Conservation (phyloP, 768 basidiomycete species). For the Macrocybe gigantea region DNA sequence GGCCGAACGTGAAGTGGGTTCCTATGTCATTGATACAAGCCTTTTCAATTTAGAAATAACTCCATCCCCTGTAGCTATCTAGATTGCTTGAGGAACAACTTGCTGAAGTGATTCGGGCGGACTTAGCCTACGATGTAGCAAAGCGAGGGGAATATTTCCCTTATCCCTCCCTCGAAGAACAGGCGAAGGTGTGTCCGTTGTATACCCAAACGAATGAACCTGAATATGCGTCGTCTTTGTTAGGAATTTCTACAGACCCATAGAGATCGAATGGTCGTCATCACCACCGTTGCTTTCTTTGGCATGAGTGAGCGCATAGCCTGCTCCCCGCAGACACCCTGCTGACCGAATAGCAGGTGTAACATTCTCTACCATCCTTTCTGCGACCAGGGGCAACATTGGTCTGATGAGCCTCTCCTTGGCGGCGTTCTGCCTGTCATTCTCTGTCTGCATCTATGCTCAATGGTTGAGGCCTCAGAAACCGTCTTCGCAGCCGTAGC, state of each 20-base stretch:
- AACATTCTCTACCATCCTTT: not conserved
- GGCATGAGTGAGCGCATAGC: not conserved
- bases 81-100: no score
- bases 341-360: not conserved
- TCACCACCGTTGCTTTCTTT: not conserved
- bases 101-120: no score
- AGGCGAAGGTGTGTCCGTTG: no score
- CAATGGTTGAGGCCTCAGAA: not conserved
- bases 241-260: not conserved
- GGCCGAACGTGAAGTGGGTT: no score
- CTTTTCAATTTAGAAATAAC: no score
- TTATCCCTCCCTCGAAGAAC: no score
- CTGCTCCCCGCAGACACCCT: not conserved
- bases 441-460: not conserved
- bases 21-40: no score
- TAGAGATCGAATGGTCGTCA: not conserved
- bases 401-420: constrained; percentile 1
- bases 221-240: not conserved
- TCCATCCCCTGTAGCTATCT: no score
- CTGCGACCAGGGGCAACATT: not conserved
- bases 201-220: no score
- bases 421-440: not conserved
- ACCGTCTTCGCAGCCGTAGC: not conserved
- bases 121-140: no score
- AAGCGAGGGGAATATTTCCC: no score